phyloP scores from a whole-genome alignment of 1,139 yeast species.

The Cylindricascospora bacillispora region DNA sequence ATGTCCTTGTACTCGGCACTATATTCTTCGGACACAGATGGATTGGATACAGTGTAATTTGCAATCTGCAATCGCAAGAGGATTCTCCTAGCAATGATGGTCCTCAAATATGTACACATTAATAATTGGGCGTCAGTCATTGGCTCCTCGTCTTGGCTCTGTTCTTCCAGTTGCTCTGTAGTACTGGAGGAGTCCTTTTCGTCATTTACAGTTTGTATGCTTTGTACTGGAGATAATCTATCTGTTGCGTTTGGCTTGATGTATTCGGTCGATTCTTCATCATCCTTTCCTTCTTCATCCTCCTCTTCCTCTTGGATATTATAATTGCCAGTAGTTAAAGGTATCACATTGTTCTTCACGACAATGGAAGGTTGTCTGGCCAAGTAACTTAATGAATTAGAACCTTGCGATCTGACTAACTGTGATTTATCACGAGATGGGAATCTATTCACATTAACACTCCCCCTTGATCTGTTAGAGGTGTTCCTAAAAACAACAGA shows the following conservation, averaged over 20 bases:
- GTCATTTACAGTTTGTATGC: slow-evolving; percentile 2
- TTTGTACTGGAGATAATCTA: too few relatives aligned
- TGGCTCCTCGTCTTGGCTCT: too few relatives aligned
- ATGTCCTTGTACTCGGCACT: slow-evolving; percentile 6
- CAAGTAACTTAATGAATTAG: slow-evolving; percentile 16
- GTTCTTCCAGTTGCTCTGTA: too few relatives aligned
- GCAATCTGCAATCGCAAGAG: slow-evolving; percentile 18
- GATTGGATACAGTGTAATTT: slow-evolving; percentile 9
- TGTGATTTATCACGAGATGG: slow-evolving; percentile 3
- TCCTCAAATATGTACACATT: slow-evolving; percentile 20
- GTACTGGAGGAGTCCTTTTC: slow-evolving; percentile 9
- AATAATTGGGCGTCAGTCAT: too few relatives aligned
- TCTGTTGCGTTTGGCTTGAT: too few relatives aligned
- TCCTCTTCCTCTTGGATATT: slow-evolving; percentile 20
- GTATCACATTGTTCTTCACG: slow-evolving; percentile 24
- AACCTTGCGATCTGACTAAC: slow-evolving; percentile 19
- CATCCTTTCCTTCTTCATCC: too few relatives aligned
- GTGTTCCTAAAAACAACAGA: slow-evolving; percentile 2
- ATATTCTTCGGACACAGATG: not conserved
- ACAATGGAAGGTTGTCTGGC: slow-evolving; percentile 26
- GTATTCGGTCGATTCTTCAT: too few relatives aligned
- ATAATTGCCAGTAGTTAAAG: slow-evolving; percentile 18
- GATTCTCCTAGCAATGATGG: slow-evolving; percentile 19
- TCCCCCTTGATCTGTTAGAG: slow-evolving; percentile 3
- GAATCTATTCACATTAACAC: not conserved